Conservation (phyloP, 2,329 filamentous ascomycete species). For the Fusarium sacchari region DNA sequence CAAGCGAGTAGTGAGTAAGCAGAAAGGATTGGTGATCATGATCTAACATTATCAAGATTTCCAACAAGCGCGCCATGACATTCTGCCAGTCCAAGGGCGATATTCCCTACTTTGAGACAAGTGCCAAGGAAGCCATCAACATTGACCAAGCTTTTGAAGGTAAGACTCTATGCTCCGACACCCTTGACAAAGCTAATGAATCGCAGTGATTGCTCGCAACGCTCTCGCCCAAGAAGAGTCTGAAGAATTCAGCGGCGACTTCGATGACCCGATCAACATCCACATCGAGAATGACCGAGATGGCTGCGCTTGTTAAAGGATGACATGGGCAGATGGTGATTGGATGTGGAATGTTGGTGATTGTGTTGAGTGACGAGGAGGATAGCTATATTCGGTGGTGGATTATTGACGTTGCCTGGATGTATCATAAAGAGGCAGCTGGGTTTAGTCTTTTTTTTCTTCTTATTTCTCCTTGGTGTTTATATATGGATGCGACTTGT, state of each 20-base stretch:
- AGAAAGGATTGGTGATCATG: neutral
- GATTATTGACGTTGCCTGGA: constrained; percentile 41
- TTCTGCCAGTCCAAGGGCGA: constrained; percentile 98
- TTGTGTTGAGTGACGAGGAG: constrained; percentile 17
- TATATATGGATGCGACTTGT: constrained; percentile 40
- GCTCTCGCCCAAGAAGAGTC: constrained; percentile 96
- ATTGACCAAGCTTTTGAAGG: constrained; percentile 85
- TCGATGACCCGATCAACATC: constrained; percentile 98
- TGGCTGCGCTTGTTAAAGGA: constrained; percentile 85
- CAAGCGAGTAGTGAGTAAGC: constrained; percentile 78
- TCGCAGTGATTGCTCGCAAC: constrained; percentile 90
- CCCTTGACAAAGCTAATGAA: constrained; percentile 2
- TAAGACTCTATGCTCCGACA: constrained; percentile 46
- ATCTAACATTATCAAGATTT: constrained; percentile 69
- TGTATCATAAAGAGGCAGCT: constrained; percentile 42
- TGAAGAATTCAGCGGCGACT: constrained; percentile 96
- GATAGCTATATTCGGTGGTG: constrained; percentile 18
- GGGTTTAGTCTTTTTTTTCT: constrained; percentile 18
- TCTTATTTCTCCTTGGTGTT: constrained; percentile 35
- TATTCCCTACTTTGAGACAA: constrained; percentile 99
- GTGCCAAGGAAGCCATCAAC: constrained; percentile 98
- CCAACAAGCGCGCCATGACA: constrained; percentile 93
- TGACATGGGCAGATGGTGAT: constrained; percentile 6
- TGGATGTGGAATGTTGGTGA: constrained; percentile 16
- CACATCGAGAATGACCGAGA: constrained; percentile 94